phyloP scores from a whole-genome alignment of 2,329 filamentous ascomycete species.

The Fusarium hainanense region DNA sequence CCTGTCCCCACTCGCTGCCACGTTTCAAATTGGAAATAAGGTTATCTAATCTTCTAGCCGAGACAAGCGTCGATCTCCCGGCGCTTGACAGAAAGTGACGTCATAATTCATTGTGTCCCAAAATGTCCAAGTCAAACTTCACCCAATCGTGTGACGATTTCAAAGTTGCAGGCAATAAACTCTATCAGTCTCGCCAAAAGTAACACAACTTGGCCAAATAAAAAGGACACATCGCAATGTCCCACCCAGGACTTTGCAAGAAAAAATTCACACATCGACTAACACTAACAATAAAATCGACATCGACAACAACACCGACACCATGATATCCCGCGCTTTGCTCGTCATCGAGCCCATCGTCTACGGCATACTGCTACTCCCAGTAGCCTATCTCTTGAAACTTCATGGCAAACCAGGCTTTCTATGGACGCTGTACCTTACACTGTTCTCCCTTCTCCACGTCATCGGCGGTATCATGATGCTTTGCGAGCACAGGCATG shows the following conservation, averaged over 20 bases:
- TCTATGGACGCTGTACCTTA: background rate
- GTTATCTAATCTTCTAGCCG: background rate
- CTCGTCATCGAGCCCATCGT: background rate
- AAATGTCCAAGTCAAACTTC: background rate
- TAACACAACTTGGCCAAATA: background rate
- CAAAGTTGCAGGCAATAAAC: background rate
- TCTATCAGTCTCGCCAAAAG: background rate
- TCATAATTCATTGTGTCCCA: fast-evolving
- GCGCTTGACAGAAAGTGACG: fast-evolving
- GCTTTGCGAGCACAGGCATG: background rate
- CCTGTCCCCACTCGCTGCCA: background rate
- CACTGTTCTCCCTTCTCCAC: background rate
- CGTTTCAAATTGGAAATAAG: background rate
- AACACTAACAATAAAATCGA: background rate
- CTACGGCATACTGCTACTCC: background rate
- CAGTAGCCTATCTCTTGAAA: background rate
- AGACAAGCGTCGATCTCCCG: background rate
- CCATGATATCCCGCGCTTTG: background rate
- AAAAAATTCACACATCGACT: background rate
- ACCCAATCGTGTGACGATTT: background rate
- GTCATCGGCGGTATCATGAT: background rate
- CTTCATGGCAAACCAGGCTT: background rate
- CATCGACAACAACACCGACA: fast-evolving
- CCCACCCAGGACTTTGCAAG: too few relatives aligned
- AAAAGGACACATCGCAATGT: background rate